Evolutionary conservation across 2,329 filamentous ascomycete genomes (phyloP), one percentile per base, ranked within the genome.

Genomic region (Aspergillus nomiae): DNA sequence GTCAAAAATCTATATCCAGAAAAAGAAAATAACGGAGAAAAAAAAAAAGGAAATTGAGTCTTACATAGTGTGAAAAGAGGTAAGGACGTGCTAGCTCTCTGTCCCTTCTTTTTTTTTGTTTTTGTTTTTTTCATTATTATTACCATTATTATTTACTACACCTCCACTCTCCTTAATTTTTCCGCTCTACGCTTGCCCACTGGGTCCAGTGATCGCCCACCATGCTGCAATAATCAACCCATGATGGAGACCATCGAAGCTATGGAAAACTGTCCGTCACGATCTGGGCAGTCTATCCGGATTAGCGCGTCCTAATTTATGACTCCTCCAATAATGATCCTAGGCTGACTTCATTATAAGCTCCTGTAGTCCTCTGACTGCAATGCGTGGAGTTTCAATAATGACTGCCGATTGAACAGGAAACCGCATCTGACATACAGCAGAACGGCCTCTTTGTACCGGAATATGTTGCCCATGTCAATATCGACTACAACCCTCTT

Each of bases 241-340:
- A 64, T 68, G 65, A 71, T 69, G 72, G 67, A 67, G 67, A 72
- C 72, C 70, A 69, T 72, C 73, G 70, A 73, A 73, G 72, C 71
- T 71, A 75, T 75, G 71, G 67, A 73, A 76, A 71, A 70, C 70
- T 72, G 73, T 71, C 57, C 73, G 71, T 75, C 74, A 76, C 71
- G 73, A 74, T 76, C 74, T 74, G 68, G 70, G 69, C 71, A 69
- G 69, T 65, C 68, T 68, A 66, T 70, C 69, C 70, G 73, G 74
- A 75, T 75, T 72, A 66, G 72, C 73, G 69, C 67, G 71, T 68
- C 70, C 70, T 75, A 71, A 67, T 75, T 75, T 73, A 67, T 76
- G 74, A 77, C 74, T 75, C 69, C 74, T 77, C 74, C 73, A 73
- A 76, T 74, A 69, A 69, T 68, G 67, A 70, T 68, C 66, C 67